A percentile compares a stretch with the other conserved stretches of the same genome.
These are phyloP conservation scores for Vigna mungo DNA, from an alignment of 306 rosid species.

Conservation along the genomic window DNA sequence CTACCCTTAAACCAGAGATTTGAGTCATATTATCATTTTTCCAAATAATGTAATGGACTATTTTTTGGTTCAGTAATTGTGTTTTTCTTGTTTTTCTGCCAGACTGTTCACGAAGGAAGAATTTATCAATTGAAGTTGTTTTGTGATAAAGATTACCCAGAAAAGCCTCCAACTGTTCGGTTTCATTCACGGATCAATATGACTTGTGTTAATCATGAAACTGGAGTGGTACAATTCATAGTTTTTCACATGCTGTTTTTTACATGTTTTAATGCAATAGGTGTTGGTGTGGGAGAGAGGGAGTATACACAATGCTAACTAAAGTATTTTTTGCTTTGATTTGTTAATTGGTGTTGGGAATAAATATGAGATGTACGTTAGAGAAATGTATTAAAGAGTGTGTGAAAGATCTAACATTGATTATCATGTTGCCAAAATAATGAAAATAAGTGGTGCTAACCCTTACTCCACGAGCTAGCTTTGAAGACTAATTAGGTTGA, in stretches of 20 bases:
- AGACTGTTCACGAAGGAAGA: constrained; percentile 99
- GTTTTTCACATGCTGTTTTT: constrained; percentile 34
- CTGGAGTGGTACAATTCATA: constrained; percentile 86
- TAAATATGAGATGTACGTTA: constrained; percentile 14
- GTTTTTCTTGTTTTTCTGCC: constrained; percentile 26
- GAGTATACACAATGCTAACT: constrained; percentile 18
- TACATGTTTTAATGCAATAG: constrained; percentile 9
- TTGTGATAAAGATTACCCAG: constrained; percentile 99
- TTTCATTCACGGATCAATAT: constrained; percentile 97
- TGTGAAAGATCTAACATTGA: not conserved
- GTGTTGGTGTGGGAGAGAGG: not conserved
- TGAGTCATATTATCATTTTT: not conserved
- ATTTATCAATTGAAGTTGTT: constrained; percentile 98
- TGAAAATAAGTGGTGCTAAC: not conserved
- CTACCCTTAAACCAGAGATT: not conserved
- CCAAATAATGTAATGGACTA: constrained; percentile 3
- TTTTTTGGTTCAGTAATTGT: constrained; percentile 39
- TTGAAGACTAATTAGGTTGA: not conserved
- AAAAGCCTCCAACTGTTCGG: constrained; percentile 95
- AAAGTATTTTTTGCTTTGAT: not conserved
- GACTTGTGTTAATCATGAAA: constrained; percentile 99
- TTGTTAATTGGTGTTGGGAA: not conserved
- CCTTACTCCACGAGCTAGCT: not conserved
- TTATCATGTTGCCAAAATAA: not conserved
- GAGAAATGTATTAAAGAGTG: constrained; percentile 8